Base-by-base conservation (phyloP, 495 filamentous ascomycete genomes). In the Achaetomiella virescens region DNA sequence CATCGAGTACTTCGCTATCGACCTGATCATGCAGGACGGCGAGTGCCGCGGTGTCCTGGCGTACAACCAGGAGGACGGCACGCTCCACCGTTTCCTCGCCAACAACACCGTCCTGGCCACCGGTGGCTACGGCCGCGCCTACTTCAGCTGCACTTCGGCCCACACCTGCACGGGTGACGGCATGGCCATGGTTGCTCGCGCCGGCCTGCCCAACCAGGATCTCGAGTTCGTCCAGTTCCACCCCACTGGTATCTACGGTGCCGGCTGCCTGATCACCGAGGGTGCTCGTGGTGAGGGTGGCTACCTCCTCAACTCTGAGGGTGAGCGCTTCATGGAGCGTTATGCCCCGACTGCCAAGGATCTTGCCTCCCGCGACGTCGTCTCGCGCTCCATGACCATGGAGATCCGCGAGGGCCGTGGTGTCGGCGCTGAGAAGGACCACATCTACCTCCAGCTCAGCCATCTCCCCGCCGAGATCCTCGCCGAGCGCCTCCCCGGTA, bases 221-320 rank as follows among this genome's bases (percentile, higher is more conserved):
- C 81, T 98, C 66, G 93, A 98, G 75, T 98, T 98, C 76, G 93
- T 98, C 61, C 93, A 98, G 78, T 98, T 98, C 84, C 93, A 98
- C 75, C 93, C 93, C 22, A 96, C 93, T 51, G 93, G 93, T 77
- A 98, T 98, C 76, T 98, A 98, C 74, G 93, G 93, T 71, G 93
- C 93, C 60, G 93, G 93, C 61, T 96, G 92, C 75, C 75, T 98
- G 80, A 98, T 98, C 69, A 98, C 93, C 38, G 92, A 98, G 77
- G 93, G 93, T 62, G 90, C 93, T 63, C 89, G 93, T 79, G 93
- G 93, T 75, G 93, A 98, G 80, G 93, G 93, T 78, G 93, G 93
- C 69, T 96, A 96, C 73, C 82, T 98, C 29, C 83, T 97, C 51
- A 98, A 98, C 80, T 86, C 84, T 33, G 87, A 97, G 80, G 93